phyloP scores from a whole-genome alignment of 2,329 filamentous ascomycete species.

The Aspergillus versicolor region DNA sequence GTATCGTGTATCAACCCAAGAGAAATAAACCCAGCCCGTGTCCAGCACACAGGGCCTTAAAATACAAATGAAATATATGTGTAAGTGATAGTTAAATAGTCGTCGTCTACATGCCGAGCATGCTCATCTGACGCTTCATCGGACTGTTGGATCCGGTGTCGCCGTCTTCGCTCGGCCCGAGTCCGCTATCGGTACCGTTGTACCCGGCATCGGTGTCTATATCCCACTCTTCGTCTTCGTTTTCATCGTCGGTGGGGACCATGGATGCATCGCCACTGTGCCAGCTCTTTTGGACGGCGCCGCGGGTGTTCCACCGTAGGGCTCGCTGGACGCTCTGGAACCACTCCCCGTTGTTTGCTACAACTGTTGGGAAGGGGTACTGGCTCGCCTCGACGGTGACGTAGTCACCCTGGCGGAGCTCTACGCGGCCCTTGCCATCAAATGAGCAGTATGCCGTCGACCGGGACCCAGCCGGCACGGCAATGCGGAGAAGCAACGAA shows the following conservation, averaged over 20 bases:
- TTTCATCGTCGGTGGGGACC: constrained; percentile 45
- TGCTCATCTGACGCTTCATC: constrained; percentile 70
- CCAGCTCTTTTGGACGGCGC: constrained; percentile 87
- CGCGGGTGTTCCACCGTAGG: constrained; percentile 90
- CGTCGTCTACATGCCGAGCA: constrained; percentile 58
- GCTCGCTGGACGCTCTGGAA: constrained; percentile 93
- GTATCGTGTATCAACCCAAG: not conserved
- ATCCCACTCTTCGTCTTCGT: constrained; percentile 72
- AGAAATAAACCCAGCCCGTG: not conserved
- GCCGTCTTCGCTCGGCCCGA: constrained; percentile 67
- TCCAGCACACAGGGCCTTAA: not conserved
- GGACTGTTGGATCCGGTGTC: constrained; percentile 59
- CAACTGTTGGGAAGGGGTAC: constrained; percentile 96
- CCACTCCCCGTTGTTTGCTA: constrained; percentile 88
- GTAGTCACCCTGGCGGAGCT: constrained; percentile 88
- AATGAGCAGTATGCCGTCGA: constrained; percentile 96
- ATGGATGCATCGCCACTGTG: constrained; percentile 45
- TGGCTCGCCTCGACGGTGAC: constrained; percentile 95
- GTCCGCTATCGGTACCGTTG: constrained; percentile 45
- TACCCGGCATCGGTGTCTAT: constrained; percentile 75
- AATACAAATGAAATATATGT: not conserved
- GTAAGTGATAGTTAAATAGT: not conserved
- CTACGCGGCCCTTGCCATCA: constrained; percentile 92
- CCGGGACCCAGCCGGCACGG: constrained; percentile 78
- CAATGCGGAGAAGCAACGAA: constrained; percentile 86